Evolutionary conservation across 352 stramenopile species (phyloP).

Genomic region (Phytophthora podocarpi): DNA sequence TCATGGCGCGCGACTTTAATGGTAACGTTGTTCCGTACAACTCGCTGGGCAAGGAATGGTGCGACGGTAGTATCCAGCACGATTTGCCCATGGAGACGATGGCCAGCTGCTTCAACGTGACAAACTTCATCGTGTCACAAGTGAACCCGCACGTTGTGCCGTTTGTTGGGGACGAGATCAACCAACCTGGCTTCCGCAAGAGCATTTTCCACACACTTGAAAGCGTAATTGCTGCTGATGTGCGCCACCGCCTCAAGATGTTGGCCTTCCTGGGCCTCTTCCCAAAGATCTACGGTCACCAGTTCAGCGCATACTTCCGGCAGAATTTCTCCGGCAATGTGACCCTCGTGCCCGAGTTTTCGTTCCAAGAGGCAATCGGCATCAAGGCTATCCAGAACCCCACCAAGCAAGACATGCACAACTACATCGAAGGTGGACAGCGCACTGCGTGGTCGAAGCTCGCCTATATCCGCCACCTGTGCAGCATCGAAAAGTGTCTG

Average conservation of each 20-base stretch:
- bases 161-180: slow-evolving; percentile 91
- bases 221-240: slow-evolving; percentile 82
- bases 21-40: slow-evolving; percentile 91
- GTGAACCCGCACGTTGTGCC: slow-evolving; percentile 92
- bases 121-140: slow-evolving; percentile 91
- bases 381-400: slow-evolving; percentile 88
- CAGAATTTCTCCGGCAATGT: slow-evolving; percentile 98
- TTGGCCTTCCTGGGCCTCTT: slow-evolving; percentile 90
- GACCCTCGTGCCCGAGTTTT: slow-evolving; percentile 92
- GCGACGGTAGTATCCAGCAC: slow-evolving; percentile 92
- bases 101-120: slow-evolving; percentile 94
- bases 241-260: slow-evolving; percentile 71
- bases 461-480: slow-evolving; percentile 93
- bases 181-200: slow-evolving; percentile 62
- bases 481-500: slow-evolving; percentile 89
- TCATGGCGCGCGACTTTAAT: slow-evolving; percentile 72
- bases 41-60: slow-evolving; percentile 92
- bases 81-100: slow-evolving; percentile 95
- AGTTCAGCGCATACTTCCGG: slow-evolving; percentile 78
- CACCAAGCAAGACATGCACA: slow-evolving; percentile 65
- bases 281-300: slow-evolving; percentile 80
- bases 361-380: slow-evolving; percentile 82
- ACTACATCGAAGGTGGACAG: slow-evolving; percentile 86
- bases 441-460: slow-evolving; percentile 92
- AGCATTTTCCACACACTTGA: slow-evolving; percentile 77